Evolutionary conservation across 2,329 filamentous ascomycete species (phyloP).

Genomic region (Aspergillus floridensis): DNA sequence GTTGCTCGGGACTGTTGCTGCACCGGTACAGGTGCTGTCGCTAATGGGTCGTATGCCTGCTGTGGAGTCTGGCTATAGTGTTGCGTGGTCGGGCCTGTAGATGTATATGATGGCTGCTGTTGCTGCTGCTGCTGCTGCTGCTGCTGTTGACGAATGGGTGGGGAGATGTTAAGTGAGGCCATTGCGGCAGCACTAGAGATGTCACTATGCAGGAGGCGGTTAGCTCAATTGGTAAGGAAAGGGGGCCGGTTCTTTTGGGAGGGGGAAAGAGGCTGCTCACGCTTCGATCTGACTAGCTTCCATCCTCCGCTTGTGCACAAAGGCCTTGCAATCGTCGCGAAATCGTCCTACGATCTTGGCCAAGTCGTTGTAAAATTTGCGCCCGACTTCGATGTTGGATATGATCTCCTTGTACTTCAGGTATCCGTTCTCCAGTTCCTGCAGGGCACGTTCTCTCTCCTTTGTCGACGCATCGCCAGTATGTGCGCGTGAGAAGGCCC

Average conservation of each 20-base stretch:
- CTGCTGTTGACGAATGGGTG: conserved; percentile 40
- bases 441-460: conserved; percentile 81
- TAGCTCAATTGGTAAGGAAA: not conserved
- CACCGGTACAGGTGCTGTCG: not conserved
- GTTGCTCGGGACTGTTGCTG: conserved; percentile 13
- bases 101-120: conserved; percentile 29
- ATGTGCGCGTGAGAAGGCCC: conserved; percentile 71
- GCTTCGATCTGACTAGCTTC: conserved; percentile 77
- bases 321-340: conserved; percentile 73
- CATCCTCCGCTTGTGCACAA: conserved; percentile 74
- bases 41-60: conserved; percentile 32
- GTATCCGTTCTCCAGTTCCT: conserved; percentile 86
- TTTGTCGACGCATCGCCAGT: conserved; percentile 63
- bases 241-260: not conserved
- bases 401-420: conserved; percentile 96
- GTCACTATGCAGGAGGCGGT: conserved; percentile 43
- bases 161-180: conserved; percentile 54
- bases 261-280: conserved; percentile 46
- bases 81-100: conserved; percentile 29
- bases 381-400: conserved; percentile 81
- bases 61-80: conserved; percentile 42
- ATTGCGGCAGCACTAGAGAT: conserved; percentile 56
- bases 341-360: conserved; percentile 83
- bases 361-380: conserved; percentile 97
- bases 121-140: conserved; percentile 23